Conservation (phyloP, 1,284 basidiomycete species). For the Ceratobasidium sp. region DNA sequence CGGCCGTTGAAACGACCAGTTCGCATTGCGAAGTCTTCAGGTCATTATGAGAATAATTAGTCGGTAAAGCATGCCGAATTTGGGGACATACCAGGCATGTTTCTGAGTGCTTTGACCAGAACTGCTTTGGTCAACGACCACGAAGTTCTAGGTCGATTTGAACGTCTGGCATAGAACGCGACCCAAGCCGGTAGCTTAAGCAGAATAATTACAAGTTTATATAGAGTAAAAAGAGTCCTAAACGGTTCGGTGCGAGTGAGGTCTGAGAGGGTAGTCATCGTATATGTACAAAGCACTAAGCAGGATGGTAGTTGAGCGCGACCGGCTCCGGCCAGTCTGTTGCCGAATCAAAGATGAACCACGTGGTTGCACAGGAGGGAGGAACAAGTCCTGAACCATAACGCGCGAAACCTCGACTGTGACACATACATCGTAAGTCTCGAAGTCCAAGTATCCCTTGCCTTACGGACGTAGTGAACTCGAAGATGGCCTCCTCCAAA, state of each 20-base stretch:
- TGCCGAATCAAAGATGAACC: too few species aligned
- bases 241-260: constrained; percentile 24
- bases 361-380: too few species aligned
- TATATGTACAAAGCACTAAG: neutral
- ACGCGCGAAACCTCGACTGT: too few species aligned
- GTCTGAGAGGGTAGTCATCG: neutral
- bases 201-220: constrained; percentile 1
- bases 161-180: neutral
- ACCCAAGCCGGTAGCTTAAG: constrained; percentile 6
- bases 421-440: too few species aligned
- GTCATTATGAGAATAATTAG: neutral
- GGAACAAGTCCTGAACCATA: too few species aligned
- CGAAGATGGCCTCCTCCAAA: neutral
- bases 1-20: constrained; percentile 25
- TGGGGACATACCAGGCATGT: neutral
- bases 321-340: neutral
- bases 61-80: neutral
- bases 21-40: constrained; percentile 2
- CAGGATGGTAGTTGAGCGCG: neutral
- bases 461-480: too few species aligned
- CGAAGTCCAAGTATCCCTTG: too few species aligned
- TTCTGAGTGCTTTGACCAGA: neutral
- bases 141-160: constrained; percentile 7
- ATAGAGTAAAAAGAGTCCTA: neutral
- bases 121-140: constrained; percentile 25